Conservation (phyloP, 225 moss, liverwort and hornwort species). For the Pseudisothecium myosuroides region DNA sequence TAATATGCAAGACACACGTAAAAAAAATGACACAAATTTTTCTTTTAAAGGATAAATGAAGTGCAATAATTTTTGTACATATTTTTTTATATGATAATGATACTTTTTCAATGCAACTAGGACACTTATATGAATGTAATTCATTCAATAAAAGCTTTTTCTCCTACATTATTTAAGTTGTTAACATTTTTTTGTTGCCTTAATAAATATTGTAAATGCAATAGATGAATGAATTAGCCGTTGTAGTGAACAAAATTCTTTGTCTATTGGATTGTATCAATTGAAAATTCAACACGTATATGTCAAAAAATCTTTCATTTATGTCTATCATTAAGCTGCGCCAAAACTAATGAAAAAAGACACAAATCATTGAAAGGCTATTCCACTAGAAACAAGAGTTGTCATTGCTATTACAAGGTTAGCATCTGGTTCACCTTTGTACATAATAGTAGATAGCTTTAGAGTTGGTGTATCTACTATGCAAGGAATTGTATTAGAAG, state of each 20-base stretch:
- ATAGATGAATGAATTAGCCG: not conserved
- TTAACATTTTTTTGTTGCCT: not conserved
- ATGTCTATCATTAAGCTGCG: too few relatives aligned
- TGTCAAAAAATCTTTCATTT: too few relatives aligned
- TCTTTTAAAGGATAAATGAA: not conserved
- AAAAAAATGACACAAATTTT: not conserved
- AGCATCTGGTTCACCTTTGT: too few relatives aligned
- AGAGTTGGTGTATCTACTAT: too few relatives aligned
- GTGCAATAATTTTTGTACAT: not conserved
- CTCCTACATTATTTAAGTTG: not conserved
- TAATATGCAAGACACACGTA: not conserved
- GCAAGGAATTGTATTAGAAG: too few relatives aligned
- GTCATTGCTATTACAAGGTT: too few relatives aligned
- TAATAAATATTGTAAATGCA: not conserved
- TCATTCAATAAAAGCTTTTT: not conserved
- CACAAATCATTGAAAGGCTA: too few relatives aligned
- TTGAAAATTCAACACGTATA: not conserved
- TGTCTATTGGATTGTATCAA: not conserved
- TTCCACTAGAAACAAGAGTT: too few relatives aligned
- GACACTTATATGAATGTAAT: not conserved
- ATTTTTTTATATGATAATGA: not conserved
- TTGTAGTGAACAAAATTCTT: not conserved
- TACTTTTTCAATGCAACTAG: not conserved
- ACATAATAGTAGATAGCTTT: too few relatives aligned
- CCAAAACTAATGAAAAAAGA: too few relatives aligned